Base-by-base conservation (phyloP, 805 yeast species). In the Komagataella phaffii region DNA sequence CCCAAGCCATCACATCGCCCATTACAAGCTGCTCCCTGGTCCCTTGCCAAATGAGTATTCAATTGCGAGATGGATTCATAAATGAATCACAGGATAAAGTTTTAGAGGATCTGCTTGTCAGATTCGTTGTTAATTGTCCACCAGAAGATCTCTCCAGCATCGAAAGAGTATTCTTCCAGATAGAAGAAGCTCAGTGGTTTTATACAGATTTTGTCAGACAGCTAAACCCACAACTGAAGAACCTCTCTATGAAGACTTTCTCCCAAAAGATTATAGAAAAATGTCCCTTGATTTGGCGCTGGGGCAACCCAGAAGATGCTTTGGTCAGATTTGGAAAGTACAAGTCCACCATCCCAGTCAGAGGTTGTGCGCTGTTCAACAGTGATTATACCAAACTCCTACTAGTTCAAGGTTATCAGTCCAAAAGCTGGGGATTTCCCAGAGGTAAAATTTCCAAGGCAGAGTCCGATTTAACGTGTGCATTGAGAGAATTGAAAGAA, bases 161-260 rank as follows among this genome's bases (percentile, higher is more conserved):
- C 24, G 91, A 79, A 62, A 75, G 99, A 61, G 85, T 90, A 23
- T 79, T 89, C 61, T 93, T 93, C 69, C 96, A 90, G 64, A 83
- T 93, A 46, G 99, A 93, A 71, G 98, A 93, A 66, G 99, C 99
- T 2, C 96, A 89, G 58, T 93, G 99, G 99, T 93, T 86, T 63
- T 93, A 90, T 66, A 77, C 85, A 49, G 99, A 93, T 66, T 90
- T 84, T 59, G 74, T 84, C 10, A 76, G 90, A 43, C 77, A 76
- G 43, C 68, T 83, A 59, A 85, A 88, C 63, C 90, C 93, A 3
- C 65, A 73, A 36, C 72, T 91, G 53, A 98, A 97, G 1, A 63
- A 77, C 2, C 69, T 90, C 72, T 85, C 83, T 61, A 81, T 89
- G 78, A 85, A 84, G 63, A 67, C 75, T 7, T 90, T 93, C 64